A percentile compares a stretch with the other conserved stretches of the same genome.
These are phyloP conservation scores for Globisporangium solare DNA, from an alignment of 352 stramenopile genomes.

Conservation along the genomic window DNA sequence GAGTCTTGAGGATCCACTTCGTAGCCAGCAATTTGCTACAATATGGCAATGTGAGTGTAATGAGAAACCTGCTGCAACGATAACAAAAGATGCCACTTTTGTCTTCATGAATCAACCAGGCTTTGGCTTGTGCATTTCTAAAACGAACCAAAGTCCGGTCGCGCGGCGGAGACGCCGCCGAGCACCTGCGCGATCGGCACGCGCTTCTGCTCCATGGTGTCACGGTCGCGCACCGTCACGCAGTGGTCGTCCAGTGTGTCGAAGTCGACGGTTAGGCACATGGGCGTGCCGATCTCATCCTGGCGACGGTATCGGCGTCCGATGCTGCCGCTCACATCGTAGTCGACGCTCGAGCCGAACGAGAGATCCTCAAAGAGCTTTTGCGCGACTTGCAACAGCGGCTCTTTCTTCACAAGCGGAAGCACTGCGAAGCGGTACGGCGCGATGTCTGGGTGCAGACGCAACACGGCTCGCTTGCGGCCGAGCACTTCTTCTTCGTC, in stretches of 20 bases:
- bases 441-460: conserved; percentile 92
- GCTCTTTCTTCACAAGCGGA: conserved; percentile 95
- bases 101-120: background rate
- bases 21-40: too few relatives aligned
- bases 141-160: conserved; percentile 13
- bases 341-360: conserved; percentile 87
- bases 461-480: conserved; percentile 80
- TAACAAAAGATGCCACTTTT: background rate
- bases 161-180: conserved; percentile 2
- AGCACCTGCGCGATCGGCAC: conserved; percentile 91
- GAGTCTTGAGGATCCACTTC: too few relatives aligned
- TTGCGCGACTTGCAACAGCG: conserved; percentile 83
- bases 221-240: conserved; percentile 95
- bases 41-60: background rate
- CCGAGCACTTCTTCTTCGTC: conserved; percentile 92
- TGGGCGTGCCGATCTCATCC: conserved; percentile 97
- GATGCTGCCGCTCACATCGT: conserved; percentile 89
- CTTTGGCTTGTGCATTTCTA: background rate
- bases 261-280: conserved; percentile 98
- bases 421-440: conserved; percentile 92
- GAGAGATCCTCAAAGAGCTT: conserved; percentile 90
- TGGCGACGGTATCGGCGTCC: conserved; percentile 92
- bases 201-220: conserved; percentile 94
- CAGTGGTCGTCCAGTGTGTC: conserved; percentile 94
- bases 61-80: background rate